Percentiles rank a stretch among this genome's conserved stretches.
These are phyloP conservation scores for Neonectria coccinea DNA, from an alignment of 2,329 filamentous ascomycete species.

Conservation along the genomic window DNA sequence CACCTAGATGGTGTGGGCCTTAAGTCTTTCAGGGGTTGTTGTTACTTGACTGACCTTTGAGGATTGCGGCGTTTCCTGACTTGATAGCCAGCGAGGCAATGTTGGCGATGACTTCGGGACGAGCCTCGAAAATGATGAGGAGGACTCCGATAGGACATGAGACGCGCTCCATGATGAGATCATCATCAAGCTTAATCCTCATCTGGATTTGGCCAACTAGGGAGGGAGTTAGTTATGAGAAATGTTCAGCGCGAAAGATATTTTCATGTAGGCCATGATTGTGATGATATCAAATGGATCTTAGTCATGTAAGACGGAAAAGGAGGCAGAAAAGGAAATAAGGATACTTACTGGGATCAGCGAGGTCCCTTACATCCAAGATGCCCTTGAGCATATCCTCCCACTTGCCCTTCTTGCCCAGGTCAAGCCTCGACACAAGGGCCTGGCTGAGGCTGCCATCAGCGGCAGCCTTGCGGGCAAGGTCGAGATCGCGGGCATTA, in stretches of 20 bases:
- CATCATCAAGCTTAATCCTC: constrained; percentile 87
- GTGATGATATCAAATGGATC: no score
- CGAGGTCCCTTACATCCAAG: constrained; percentile 83
- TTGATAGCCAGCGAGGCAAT: constrained; percentile 97
- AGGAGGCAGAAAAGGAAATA: not conserved
- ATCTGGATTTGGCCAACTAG: constrained; percentile 86
- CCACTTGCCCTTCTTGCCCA: constrained; percentile 89
- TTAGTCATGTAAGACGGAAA: not conserved
- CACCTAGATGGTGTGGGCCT: constrained; percentile 63
- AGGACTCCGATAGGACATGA: constrained; percentile 97
- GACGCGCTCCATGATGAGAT: constrained; percentile 85
- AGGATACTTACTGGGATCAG: constrained; percentile 80
- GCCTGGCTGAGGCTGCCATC: constrained; percentile 83
- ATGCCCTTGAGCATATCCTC: constrained; percentile 98
- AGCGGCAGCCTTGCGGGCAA: constrained; percentile 78
- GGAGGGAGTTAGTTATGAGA: constrained; percentile 8
- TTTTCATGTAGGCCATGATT: not conserved
- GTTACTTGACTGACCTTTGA: constrained; percentile 76
- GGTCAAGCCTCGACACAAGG: constrained; percentile 87
- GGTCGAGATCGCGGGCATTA: constrained; percentile 84
- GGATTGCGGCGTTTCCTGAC: constrained; percentile 94
- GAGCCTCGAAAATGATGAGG: constrained; percentile 97
- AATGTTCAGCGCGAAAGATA: not conserved
- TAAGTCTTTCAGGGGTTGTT: not conserved
- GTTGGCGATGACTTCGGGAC: constrained; percentile 98